A percentile compares a stretch with the other conserved stretches of the same genome.
phyloP scores from a whole-genome alignment of 352 stramenopile genomes.

The Globisporangium carolinianum region DNA sequence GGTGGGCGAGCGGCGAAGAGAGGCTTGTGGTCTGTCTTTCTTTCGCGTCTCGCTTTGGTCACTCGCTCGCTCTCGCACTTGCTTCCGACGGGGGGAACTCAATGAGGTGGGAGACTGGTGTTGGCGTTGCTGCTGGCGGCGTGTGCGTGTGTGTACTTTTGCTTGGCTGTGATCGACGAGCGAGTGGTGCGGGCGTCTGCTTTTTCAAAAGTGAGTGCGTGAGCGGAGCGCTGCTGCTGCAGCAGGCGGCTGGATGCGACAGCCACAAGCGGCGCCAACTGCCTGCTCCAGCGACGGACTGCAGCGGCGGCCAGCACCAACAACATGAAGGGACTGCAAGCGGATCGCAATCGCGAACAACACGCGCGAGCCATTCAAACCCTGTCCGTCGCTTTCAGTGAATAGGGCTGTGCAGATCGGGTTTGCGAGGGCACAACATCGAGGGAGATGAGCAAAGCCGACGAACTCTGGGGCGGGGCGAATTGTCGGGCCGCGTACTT shows the following conservation, averaged over 20 bases:
- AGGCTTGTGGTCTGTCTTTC: conserved; percentile 15
- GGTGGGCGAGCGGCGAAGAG: not conserved
- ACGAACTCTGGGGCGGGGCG: too few species aligned
- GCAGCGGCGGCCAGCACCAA: too few species aligned
- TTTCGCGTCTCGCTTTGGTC: conserved; percentile 7
- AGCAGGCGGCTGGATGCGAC: too few species aligned
- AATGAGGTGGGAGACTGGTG: not conserved
- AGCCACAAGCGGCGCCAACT: too few species aligned
- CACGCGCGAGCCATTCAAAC: not conserved
- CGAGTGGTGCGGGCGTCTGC: not conserved
- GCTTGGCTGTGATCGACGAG: not conserved
- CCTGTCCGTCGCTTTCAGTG: too few species aligned
- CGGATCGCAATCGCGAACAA: not conserved
- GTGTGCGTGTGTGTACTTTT: not conserved
- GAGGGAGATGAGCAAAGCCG: too few species aligned
- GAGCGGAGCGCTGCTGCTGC: not conserved
- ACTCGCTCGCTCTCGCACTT: conserved; percentile 6
- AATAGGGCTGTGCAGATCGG: too few species aligned
- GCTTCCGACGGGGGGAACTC: not conserved
- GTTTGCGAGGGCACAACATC: too few species aligned
- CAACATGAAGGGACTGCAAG: too few species aligned
- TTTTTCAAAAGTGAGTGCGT: not conserved
- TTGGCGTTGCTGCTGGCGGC: not conserved
- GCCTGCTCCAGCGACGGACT: too few species aligned
- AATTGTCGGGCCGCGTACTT: too few species aligned